These are phyloP conservation scores for Aspergillus piperis DNA, from an alignment of 2,329 filamentous ascomycete genomes.

Conservation along the genomic window DNA sequence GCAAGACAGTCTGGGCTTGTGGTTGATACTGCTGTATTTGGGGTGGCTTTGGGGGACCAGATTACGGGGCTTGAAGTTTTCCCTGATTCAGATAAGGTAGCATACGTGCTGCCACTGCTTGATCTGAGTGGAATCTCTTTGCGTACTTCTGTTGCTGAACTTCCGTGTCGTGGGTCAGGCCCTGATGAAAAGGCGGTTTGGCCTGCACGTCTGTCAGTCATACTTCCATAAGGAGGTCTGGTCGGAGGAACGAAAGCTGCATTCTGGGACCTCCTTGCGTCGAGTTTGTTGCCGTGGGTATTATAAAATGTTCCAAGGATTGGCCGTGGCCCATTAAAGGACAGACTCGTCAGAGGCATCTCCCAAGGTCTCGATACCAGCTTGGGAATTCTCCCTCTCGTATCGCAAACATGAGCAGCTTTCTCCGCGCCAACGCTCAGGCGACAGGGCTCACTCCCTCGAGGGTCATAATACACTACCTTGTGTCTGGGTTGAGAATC, in stretches of 20 bases:
- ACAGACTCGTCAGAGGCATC: not conserved
- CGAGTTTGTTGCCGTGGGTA: not conserved
- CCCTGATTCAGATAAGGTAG: not conserved
- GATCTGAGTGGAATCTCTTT: not conserved
- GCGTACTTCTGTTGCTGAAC: not conserved
- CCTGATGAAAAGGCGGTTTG: not conserved
- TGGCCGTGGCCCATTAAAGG: not conserved
- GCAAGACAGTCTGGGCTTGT: not conserved
- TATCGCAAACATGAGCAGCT: constrained; percentile 23
- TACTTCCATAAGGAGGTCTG: not conserved
- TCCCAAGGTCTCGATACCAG: not conserved
- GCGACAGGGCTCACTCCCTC: constrained; percentile 17
- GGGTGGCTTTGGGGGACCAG: not conserved
- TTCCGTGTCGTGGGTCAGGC: not conserved
- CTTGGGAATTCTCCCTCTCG: not conserved
- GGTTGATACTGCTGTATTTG: not conserved
- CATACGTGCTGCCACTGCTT: not conserved
- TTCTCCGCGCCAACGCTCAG: constrained; percentile 25
- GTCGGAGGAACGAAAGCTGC: not conserved
- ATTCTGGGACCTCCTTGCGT: not conserved
- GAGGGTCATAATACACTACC: not conserved
- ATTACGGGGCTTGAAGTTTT: not conserved
- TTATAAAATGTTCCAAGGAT: not conserved
- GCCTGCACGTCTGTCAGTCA: not conserved
- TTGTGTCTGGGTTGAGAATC: too few species aligned